Percentiles rank a stretch among this genome's conserved stretches.
Conservation (phyloP, 202 grass and related monocot species). For the Carex sylvatica region DNA sequence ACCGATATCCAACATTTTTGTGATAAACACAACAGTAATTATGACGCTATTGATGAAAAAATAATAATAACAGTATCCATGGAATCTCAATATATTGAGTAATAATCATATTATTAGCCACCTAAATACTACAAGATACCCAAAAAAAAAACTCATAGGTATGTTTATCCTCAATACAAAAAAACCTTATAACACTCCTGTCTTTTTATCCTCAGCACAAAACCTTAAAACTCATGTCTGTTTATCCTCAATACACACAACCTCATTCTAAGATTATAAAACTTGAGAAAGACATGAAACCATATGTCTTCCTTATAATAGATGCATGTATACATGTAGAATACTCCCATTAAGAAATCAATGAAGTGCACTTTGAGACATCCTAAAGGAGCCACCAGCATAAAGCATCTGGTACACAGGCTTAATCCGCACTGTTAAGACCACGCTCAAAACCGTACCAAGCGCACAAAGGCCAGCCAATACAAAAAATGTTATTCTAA, state of each 20-base stretch:
- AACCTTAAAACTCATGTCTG: not conserved
- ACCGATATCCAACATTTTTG: not conserved
- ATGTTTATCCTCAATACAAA: not conserved
- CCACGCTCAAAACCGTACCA: conserved; percentile 64
- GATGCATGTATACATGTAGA: not conserved
- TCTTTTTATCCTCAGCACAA: not conserved
- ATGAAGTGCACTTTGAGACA: conserved; percentile 53
- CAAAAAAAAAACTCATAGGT: not conserved
- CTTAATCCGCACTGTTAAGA: conserved; percentile 61
- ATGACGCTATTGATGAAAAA: not conserved
- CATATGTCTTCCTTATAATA: conserved; percentile 8
- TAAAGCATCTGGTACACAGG: conserved; percentile 96
- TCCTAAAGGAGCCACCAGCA: conserved; percentile 76
- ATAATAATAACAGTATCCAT: not conserved
- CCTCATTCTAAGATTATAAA: conserved; percentile 28
- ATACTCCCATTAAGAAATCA: conserved; percentile 27
- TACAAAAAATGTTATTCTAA: conserved; percentile 66
- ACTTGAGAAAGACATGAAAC: conserved; percentile 3
- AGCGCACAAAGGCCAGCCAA: conserved; percentile 54
- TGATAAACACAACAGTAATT: not conserved
- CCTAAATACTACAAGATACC: conserved; percentile 8
- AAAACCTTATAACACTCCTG: not conserved
- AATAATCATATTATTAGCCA: not conserved
- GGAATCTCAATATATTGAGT: conserved; percentile 10
- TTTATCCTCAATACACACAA: not conserved